Evolutionary conservation across 1,139 yeast species (phyloP), one percentile per base, ranked within the genome.

Genomic region (Candida sp.): DNA sequence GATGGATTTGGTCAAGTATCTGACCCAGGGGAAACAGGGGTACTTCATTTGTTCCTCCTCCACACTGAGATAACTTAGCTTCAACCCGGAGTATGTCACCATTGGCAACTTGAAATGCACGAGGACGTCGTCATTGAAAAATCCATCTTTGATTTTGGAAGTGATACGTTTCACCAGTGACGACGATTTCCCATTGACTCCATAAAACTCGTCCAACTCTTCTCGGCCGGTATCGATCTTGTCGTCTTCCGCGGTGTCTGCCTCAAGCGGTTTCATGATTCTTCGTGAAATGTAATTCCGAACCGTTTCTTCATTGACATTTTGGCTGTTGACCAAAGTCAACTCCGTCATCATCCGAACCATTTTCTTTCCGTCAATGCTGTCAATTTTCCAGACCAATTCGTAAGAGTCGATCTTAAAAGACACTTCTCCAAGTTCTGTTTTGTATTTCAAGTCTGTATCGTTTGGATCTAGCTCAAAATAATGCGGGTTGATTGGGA

Each of bases 301-400:
- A 4, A 64, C 57, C 4, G 43, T 37, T 1, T 57, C 57, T 7
- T 35, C 2, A 2, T 52, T 49, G 2, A 60, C 23, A 3, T 42
- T 11, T 1, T 49, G 48, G n/a, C 49, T 30, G 4, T 59, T 49
- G 1, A 52, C 33, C 11, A 77, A 54, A 1, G 62, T 50, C 22
- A 77, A 53, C 50, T 77, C 81, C 0, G 80, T 76, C 78, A 77
- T 76, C 80, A 77, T 75, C 49, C 72, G 67, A 12, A 75, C 66
- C 11, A 69, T 58, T 43, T 57, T 58, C 48, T 71, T 74, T 2
- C 93, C 93, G 27, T 81, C 80, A 41, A 86, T 64, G 12, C 81
- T 70, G 1, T 79, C 81, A 8, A 88, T 75, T 44, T 74, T 73
- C 96, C 96, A 88, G 1, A 83, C 63, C 3, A 88, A 61, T 52